Base-by-base conservation (phyloP, 2,329 filamentous ascomycete genomes). In the Dothideomycetes sp. region DNA sequence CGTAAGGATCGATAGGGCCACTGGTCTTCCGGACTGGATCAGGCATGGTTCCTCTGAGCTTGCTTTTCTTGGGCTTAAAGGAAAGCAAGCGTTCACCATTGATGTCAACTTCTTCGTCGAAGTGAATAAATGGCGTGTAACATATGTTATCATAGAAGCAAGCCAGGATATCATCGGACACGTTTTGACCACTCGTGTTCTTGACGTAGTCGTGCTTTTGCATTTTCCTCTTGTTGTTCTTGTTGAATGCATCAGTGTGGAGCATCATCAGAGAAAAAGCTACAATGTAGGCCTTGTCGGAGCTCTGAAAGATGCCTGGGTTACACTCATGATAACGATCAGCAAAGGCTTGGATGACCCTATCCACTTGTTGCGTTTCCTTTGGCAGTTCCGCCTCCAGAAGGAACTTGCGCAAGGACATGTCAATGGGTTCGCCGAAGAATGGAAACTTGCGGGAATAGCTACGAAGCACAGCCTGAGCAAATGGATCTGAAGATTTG, bases 141-240 rank as follows among this genome's bases (percentile, higher is more conserved):
- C 83, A 84, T 36, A 98, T 94, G 57, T 98, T 98, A 65, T 98
- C 91, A 63, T 96, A 98, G 56, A 98, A 93, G 57, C 89, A 95
- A 53, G 87, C 87, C 11, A 96, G 69, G 31, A 96, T 84, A 48
- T 96, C 89, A 49, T 93, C 84, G 38, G 84, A 84, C n/a, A 96
- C 84, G 11, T 84, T 84, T 57, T 96, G 88, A 3, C 84, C 87
- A 16, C 79, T 79, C 0, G 88, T 93, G 57, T 96, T 96, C 61
- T 93, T 95, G 50, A 96, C 72, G 61, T 98, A 98, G 54, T 96
- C 91, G 1, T 74, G 66, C 56, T 94, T 93, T 55, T 94, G 87
- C 91, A 98, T 98, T 63, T 98, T 98, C 60, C 91, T 77, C 65
- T 96, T 96, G 66, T 96, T 96, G 67, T 96, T 98, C 63, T 94